phyloP scores from a whole-genome alignment of 768 basidiomycete genomes.

The Mycena haematopus region DNA sequence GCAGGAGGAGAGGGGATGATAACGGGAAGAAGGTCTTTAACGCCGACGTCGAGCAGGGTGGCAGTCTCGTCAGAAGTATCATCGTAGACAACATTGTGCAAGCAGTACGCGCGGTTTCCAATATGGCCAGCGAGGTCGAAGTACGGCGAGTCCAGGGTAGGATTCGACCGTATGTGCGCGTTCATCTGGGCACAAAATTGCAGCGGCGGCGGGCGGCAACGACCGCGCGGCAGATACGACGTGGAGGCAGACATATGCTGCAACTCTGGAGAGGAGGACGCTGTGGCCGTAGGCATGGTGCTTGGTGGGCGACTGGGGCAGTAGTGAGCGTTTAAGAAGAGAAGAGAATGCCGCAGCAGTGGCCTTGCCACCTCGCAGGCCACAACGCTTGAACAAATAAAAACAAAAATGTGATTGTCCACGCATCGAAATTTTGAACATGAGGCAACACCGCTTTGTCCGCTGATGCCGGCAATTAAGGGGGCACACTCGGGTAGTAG shows the following conservation, averaged over 20 bases:
- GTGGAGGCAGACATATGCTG: not conserved
- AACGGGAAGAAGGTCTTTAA: constrained; percentile 36
- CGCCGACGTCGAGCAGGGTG: constrained; percentile 40
- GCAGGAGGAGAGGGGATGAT: not conserved
- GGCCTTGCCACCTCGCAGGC: constrained; percentile 2
- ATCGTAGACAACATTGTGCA: constrained; percentile 32
- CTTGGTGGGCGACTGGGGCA: constrained; percentile 3
- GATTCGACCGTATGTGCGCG: constrained; percentile 32
- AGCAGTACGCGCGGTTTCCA: constrained; percentile 34
- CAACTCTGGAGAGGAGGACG: not conserved
- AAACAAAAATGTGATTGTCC: constrained; percentile 11
- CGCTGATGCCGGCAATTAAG: constrained; percentile 4
- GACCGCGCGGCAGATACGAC: constrained; percentile 10
- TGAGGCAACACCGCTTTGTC: constrained; percentile 20
- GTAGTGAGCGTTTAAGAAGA: not conserved
- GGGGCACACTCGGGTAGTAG: no score
- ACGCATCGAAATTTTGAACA: constrained; percentile 12
- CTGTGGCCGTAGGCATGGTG: constrained; percentile 17
- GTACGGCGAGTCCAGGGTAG: constrained; percentile 32
- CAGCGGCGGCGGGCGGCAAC: constrained; percentile 31
- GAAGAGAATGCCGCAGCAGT: not conserved
- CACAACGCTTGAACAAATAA: constrained; percentile 2
- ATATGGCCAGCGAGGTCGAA: constrained; percentile 38
- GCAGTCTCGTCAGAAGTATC: constrained; percentile 31
- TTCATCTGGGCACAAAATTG: constrained; percentile 32